Evolutionary conservation across 176 grass and related monocot species (phyloP).

Genomic region (Oryza rufipogon): DNA sequence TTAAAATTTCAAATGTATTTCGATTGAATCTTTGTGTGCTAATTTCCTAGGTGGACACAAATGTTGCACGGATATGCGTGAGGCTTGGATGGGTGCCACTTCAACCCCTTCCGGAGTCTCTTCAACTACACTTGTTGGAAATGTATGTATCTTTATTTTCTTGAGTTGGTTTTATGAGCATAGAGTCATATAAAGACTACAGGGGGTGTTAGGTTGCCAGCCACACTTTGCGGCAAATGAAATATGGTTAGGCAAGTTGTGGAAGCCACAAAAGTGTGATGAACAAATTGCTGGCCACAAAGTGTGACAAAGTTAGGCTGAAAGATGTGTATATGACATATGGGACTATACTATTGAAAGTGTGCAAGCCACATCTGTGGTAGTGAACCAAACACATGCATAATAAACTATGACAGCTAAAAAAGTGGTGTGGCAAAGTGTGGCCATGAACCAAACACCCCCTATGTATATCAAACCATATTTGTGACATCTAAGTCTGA

Average conservation of each 20-base stretch:
- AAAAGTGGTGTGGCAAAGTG: too few relatives aligned
- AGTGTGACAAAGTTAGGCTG: too few relatives aligned
- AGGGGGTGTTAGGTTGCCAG: neutral
- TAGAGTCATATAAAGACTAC: constrained; percentile 3
- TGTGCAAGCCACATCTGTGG: too few relatives aligned
- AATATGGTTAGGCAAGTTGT: too few relatives aligned
- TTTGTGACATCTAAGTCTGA: constrained; percentile 29
- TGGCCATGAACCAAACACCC: too few relatives aligned
- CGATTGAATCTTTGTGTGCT: constrained; percentile 36
- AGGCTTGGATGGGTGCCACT: constrained; percentile 97
- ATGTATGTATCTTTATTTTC: constrained; percentile 54
- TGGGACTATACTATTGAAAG: too few relatives aligned
- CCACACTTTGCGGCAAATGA: too few relatives aligned
- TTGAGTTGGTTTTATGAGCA: constrained; percentile 9
- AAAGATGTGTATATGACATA: too few relatives aligned
- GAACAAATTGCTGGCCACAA: too few relatives aligned
- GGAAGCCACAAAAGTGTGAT: too few relatives aligned
- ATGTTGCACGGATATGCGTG: constrained; percentile 91
- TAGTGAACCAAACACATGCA: too few relatives aligned
- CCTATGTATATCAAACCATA: neutral
- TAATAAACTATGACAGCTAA: too few relatives aligned
- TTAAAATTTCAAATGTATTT: constrained; percentile 2
- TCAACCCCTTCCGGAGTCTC: constrained; percentile 82
- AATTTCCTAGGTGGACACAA: constrained; percentile 80
- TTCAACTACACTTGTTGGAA: constrained; percentile 86